Evolutionary conservation across 805 yeast genomes (phyloP).

Genomic region (Pichia paraexigua): DNA sequence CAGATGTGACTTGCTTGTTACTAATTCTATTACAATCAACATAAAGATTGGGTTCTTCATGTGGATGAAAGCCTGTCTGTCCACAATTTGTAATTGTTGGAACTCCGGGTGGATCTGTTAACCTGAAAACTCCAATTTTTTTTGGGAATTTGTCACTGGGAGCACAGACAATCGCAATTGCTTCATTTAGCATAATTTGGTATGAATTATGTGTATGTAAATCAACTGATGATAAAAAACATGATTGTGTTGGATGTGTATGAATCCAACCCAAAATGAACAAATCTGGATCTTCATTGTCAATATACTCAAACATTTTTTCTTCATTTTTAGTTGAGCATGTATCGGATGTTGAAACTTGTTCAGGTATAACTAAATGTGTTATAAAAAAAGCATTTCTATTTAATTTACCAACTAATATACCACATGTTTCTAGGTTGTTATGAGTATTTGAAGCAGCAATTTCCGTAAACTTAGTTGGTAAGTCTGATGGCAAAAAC

Average conservation of each 20-base stretch:
- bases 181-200: slow-evolving; percentile 63
- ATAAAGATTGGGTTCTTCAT: slow-evolving; percentile 43
- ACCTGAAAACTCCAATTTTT: slow-evolving; percentile 47
- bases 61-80: slow-evolving; percentile 53
- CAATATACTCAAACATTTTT: slow-evolving; percentile 46
- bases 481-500: slow-evolving; percentile 40
- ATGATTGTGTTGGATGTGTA: slow-evolving; percentile 68
- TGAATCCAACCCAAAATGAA: slow-evolving; percentile 71
- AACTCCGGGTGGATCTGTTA: slow-evolving; percentile 61
- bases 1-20: slow-evolving; percentile 26
- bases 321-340: slow-evolving; percentile 58
- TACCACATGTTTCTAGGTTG: slow-evolving; percentile 59
- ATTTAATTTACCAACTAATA: slow-evolving; percentile 53
- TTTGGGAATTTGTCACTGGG: slow-evolving; percentile 38
- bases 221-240: slow-evolving; percentile 59
- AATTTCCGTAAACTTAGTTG: slow-evolving; percentile 35
- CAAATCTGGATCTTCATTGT: slow-evolving; percentile 36
- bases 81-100: slow-evolving; percentile 45
- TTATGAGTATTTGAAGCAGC: slow-evolving; percentile 42
- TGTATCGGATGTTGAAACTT: slow-evolving; percentile 53
- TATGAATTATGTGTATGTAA: slow-evolving; percentile 62
- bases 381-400: slow-evolving; percentile 58
- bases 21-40: slow-evolving; percentile 34
- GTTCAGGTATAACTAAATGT: slow-evolving; percentile 54
- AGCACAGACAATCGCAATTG: slow-evolving; percentile 60